Base-by-base conservation (phyloP, 495 filamentous ascomycete genomes). In the Penicillium canescens region DNA sequence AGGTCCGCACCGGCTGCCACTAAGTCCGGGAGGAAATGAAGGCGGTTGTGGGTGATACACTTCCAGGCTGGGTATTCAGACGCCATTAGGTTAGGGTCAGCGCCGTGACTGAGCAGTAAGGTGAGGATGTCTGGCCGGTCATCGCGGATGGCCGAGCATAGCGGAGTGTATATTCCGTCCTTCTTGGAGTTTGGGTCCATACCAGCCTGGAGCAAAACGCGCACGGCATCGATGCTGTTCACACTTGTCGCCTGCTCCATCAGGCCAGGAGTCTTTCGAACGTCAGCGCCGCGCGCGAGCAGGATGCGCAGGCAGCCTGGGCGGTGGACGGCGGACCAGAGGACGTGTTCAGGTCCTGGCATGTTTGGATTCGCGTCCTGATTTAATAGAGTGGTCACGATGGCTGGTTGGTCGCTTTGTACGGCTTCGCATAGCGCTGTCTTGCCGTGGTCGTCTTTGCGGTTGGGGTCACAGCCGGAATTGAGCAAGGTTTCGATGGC, bases 61-160 rank as follows among this genome's bases (percentile, higher is more conserved):
- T 83, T 82, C 69, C 75, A 82, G 13, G 72, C 67, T 2, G 80
- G 79, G 56, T 80, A 81, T 51, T 82, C 78, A n/a, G 73, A 72
- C 24, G 79, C 77, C 43, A 68, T 67, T 8, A 76, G 50, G 50
- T 83, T 85, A 5, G 82, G 78, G 59, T 82, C 74, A 11, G 80
- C 80, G 11, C 77, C 76, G 35, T 72, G 68, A 11, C 62, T 55
- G 13, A 83, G 69, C 1, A 85, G 69, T 7, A 81, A 66, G 21
- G 71, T 53, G 10, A 85, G 67, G 42, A 85, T 78, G 55, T 80
- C 75, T 13, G 67, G 46, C 28, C 75, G 68, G 48, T 82, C 73
- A 48, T 82, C 77, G 26, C 80, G 76, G 57, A 83, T 82, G 12
- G 80, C 70, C 2, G 81, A 80, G 65, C 77, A 82, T 0, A 84